A percentile compares a stretch with the other conserved stretches of the same genome.
These are phyloP conservation scores for Clarireedia hainanense DNA, from an alignment of 2,329 filamentous ascomycete species.

Conservation along the genomic window DNA sequence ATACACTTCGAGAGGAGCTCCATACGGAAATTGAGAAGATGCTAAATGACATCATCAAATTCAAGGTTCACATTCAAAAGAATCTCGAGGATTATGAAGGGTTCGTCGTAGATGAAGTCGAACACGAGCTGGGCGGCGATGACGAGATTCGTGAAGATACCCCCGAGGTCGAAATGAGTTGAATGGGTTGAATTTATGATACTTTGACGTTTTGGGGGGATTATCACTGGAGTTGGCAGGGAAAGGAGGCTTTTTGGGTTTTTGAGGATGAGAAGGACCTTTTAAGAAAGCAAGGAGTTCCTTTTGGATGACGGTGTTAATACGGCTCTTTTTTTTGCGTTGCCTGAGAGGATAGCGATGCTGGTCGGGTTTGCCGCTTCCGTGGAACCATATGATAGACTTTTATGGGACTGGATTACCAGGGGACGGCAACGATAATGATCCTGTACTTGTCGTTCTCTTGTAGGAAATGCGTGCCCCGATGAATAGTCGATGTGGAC, in stretches of 20 bases:
- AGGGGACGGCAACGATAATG: too few species aligned
- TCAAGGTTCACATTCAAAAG: constrained; percentile 96
- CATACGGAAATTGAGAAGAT: constrained; percentile 95
- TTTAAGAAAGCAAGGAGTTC: constrained; percentile 1
- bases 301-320: background rate
- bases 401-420: too few species aligned
- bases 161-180: constrained; percentile 38
- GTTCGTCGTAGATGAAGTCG: constrained; percentile 89
- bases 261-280: background rate
- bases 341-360: background rate
- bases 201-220: background rate
- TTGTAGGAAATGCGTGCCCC: too few species aligned
- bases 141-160: constrained; percentile 51
- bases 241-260: background rate
- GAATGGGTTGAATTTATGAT: constrained; percentile 7
- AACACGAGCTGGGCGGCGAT: constrained; percentile 62
- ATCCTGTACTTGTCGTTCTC: too few species aligned
- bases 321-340: background rate
- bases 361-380: background rate
- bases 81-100: constrained; percentile 88
- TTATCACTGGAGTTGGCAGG: background rate
- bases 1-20: constrained; percentile 86
- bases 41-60: constrained; percentile 94
- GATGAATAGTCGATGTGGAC: too few species aligned
- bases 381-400: too few species aligned